These are phyloP conservation scores for Angophora floribunda DNA, from an alignment of 345 rosid species.

Conservation along the genomic window DNA sequence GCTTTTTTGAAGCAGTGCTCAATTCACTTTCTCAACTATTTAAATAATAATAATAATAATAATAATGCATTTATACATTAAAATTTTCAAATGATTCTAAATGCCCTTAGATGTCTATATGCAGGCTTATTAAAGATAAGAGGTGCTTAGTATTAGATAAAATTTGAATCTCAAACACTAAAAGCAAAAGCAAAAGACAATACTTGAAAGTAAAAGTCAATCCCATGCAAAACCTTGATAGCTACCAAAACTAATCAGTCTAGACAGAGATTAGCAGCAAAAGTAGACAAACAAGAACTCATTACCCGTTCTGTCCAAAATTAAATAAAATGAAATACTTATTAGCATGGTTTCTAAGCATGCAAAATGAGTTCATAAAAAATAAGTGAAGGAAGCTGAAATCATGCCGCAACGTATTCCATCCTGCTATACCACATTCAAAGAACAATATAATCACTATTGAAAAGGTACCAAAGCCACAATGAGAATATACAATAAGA, in stretches of 20 bases:
- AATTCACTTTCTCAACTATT: not conserved
- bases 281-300: not conserved
- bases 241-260: not conserved
- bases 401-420: not conserved
- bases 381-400: not conserved
- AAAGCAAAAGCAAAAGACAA: not conserved
- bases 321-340: not conserved
- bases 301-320: not conserved
- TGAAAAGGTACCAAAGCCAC: not conserved
- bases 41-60: not conserved
- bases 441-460: not conserved
- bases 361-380: not conserved
- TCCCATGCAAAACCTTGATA: not conserved
- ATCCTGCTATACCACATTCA: not conserved
- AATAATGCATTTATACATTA: not conserved
- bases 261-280: not conserved
- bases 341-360: not conserved
- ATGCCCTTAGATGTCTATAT: not conserved
- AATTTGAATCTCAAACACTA: not conserved
- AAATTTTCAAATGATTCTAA: not conserved
- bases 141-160: not conserved
- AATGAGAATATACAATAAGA: not conserved
- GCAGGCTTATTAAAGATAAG: not conserved
- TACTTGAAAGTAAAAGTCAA: not conserved
- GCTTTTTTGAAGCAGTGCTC: not conserved